Evolutionary conservation across 345 rosid genomes (phyloP).

Genomic region (Syzygium aqueum): DNA sequence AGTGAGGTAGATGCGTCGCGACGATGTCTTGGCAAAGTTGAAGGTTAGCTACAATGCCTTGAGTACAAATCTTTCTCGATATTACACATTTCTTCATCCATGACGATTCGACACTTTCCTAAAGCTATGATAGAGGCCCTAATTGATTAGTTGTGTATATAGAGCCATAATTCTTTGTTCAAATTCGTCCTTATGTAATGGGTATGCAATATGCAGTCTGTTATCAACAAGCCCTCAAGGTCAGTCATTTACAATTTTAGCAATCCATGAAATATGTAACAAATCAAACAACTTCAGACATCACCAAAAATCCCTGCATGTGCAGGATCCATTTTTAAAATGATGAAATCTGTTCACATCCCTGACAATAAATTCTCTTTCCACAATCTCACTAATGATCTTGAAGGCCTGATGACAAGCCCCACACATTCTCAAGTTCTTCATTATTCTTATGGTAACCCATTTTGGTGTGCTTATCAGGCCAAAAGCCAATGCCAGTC

Average conservation of each 20-base stretch:
- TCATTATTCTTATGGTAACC: slow-evolving; percentile 42
- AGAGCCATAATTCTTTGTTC: background rate
- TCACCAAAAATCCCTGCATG: slow-evolving; percentile 66
- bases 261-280: background rate
- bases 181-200: background rate
- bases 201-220: background rate
- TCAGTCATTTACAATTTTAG: background rate
- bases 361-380: slow-evolving; percentile 55
- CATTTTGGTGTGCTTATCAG: slow-evolving; percentile 36
- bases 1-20: background rate
- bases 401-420: slow-evolving; percentile 72
- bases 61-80: background rate
- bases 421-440: slow-evolving; percentile 68
- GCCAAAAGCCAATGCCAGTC: slow-evolving; percentile 57
- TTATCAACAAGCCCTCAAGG: background rate
- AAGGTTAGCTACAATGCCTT: background rate
- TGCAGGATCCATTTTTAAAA: slow-evolving; percentile 45
- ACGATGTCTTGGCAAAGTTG: background rate
- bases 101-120: background rate
- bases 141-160: background rate
- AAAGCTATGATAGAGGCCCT: background rate
- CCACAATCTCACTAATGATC: slow-evolving; percentile 45
- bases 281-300: background rate
- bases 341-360: slow-evolving; percentile 76
- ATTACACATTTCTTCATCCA: background rate